Base-by-base conservation (phyloP, 176 grass and related monocot species). In the Melocanna baccifera region DNA sequence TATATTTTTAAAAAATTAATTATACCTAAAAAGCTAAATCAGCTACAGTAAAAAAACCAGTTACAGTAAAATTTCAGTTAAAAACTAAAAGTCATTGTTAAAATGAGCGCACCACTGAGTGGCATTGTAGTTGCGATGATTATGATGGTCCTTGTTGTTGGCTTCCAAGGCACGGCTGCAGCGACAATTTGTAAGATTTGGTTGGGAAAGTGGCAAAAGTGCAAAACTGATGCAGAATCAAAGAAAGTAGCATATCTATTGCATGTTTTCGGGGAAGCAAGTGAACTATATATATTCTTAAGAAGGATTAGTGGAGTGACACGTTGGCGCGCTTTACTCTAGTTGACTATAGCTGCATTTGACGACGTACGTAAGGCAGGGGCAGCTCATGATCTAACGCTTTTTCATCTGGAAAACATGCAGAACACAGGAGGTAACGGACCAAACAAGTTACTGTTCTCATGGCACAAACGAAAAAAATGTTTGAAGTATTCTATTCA, bases 131-230 rank as follows among this genome's bases (percentile, higher is more conserved):
- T 25, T 16, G 23, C 45, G 9, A 62, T 47, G 23, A 79, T 78
- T 39, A 81, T 85, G 52, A 81, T 89, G 70, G 29, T 51, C 71
- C 45, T 81, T 32, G 71, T 81, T 15, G 80, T 87, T 92, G 73
- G 57, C 87, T 92, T 92, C 78, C 3, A 92, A 89, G 91, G 84
- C 91, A 92, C 85, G 87, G 37, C 75, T 84, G 22, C 78, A 63
- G 15, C 32, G 62, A 66, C 59, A 41, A 32, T 22, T 0, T 0
- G 69, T 84, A 61, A 66, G 68, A 39, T 75, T 36, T 58, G 77
- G 62, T 89, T 51, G 11, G 39, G n/a, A 48, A 72, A 88, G 68
- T 15, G 75, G 37, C 32, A 7, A 46, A 67, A 57, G 40, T 36
- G 58, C 32, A 12, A 46, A 67, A 66, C 50, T 36, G 58, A 39